Percentiles rank a stretch among this genome's conserved stretches.
These are phyloP conservation scores for Ormosia emarginata DNA, from an alignment of 306 rosid species.

Conservation along the genomic window DNA sequence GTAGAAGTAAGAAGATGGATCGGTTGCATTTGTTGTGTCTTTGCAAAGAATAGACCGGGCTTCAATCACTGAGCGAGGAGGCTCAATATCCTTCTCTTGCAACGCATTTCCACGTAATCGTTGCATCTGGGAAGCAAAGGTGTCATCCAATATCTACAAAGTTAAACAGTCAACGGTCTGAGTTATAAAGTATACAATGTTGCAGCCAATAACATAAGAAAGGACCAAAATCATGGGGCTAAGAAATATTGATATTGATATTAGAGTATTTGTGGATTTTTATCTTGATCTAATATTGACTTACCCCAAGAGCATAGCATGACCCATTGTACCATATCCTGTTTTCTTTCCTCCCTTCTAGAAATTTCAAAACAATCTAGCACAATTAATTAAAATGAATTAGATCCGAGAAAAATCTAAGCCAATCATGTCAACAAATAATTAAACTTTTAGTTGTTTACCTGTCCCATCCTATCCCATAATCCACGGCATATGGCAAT, in stretches of 20 bases:
- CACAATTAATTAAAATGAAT: slow-evolving; percentile 2
- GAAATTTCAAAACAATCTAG: slow-evolving; percentile 79
- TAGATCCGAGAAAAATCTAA: slow-evolving; percentile 16
- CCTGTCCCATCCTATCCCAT: slow-evolving; percentile 99
- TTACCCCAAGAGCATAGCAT: slow-evolving; percentile 93
- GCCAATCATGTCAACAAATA: background rate
- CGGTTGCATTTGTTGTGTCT: slow-evolving; percentile 67
- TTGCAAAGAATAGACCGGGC: slow-evolving; percentile 88
- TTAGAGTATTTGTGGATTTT: background rate
- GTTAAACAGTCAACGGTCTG: slow-evolving; percentile 1
- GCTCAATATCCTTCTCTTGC: slow-evolving; percentile 87
- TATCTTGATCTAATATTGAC: slow-evolving; percentile 8
- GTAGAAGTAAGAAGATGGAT: slow-evolving; percentile 60
- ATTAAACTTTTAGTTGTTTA: slow-evolving; percentile 20
- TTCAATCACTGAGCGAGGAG: slow-evolving; percentile 90
- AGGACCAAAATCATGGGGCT: background rate
- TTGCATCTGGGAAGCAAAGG: slow-evolving; percentile 96
- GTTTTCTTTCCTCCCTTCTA: slow-evolving; percentile 96
- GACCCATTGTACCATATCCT: slow-evolving; percentile 88
- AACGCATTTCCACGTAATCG: slow-evolving; percentile 81
- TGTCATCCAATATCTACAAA: slow-evolving; percentile 85
- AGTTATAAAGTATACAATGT: background rate
- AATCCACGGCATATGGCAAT: slow-evolving; percentile 78
- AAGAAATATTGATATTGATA: background rate
- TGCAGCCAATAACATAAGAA: background rate